Evolutionary conservation across 2,329 filamentous ascomycete species (phyloP).

Genomic region (Claviceps fusiformis): DNA sequence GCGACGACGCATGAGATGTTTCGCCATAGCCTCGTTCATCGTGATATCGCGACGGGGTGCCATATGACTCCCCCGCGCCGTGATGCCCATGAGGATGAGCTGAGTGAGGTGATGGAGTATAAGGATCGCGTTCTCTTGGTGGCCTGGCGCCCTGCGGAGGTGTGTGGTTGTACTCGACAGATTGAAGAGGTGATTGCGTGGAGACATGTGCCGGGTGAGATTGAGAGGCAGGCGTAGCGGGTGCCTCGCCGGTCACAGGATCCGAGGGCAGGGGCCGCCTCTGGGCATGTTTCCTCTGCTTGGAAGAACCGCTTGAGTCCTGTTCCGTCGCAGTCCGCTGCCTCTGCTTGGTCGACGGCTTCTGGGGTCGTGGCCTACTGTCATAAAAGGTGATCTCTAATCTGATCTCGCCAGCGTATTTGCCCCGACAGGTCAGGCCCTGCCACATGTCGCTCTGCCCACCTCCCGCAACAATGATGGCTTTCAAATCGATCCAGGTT

Average conservation of each 20-base stretch:
- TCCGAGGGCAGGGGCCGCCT: conserved; percentile 73
- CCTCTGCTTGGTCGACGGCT: conserved; percentile 43
- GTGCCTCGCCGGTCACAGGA: conserved; percentile 46
- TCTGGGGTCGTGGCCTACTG: conserved; percentile 67
- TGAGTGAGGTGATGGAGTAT: conserved; percentile 21
- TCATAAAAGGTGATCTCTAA: conserved; percentile 97
- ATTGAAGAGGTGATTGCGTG: conserved; percentile 39
- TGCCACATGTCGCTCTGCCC: conserved; percentile 96
- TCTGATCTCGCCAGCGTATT: conserved; percentile 89
- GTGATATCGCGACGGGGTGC: conserved; percentile 19
- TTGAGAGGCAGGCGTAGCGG: conserved; percentile 14
- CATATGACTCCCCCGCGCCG: conserved; percentile 22
- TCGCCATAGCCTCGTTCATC: conserved; percentile 26
- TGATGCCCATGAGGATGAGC: conserved; percentile 18
- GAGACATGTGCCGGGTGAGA: conserved; percentile 24
- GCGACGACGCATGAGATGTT: conserved; percentile 14
- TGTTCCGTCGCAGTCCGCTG: conserved; percentile 22
- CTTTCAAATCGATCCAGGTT: conserved; percentile 71
- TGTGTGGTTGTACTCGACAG: conserved; percentile 33
- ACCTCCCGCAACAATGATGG: conserved; percentile 71
- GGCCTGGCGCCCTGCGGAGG: conserved; percentile 16
- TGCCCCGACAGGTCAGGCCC: conserved; percentile 70
- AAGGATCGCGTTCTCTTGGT: conserved; percentile 17
- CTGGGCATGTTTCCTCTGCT: conserved; percentile 54
- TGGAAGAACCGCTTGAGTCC: conserved; percentile 23